Base-by-base conservation (phyloP, 306 rosid species). In the Urtica urens region DNA sequence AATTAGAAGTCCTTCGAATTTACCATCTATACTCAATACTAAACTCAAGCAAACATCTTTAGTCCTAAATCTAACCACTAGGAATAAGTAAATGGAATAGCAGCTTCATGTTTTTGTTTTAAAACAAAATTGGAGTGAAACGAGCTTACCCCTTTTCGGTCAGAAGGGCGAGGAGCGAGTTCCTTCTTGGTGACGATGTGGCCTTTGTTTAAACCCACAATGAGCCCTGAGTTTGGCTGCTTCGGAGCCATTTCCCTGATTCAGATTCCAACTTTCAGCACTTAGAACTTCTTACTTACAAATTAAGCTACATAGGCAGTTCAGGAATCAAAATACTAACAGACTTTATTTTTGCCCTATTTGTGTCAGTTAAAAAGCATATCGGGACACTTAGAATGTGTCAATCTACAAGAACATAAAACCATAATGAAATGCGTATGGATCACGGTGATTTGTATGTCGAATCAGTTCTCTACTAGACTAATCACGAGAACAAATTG, bases 181-280 rank as follows among this genome's bases (percentile, higher is more conserved):
- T 86, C 96, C 51, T 75, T 82, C 78, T 79, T 82, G 53, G 96
- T 86, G 46, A 83, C 81, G 0, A 86, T 24, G 24, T 86, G 92
- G 5, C 96, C 90, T 43, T 77, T 86, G 65, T 82, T 86, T 60
- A 82, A 54, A 4, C 96, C 96, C 13, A 86, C 96, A 31, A 75
- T 79, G 22, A 86, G 60, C 29, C 94, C 94, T 14, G 83, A 67
- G 41, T 63, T 72, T 9, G 96, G 94, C 65, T 63, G 90, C 18
- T 80, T 75, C 13, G 90, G 96, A 61, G 95, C 95, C 95, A 85
- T 85, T 31, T 64, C 57, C 65, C 93, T 78, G 65, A 25, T 22
- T 23, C 24, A 46, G 19, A n/a, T 28, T 11, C n/a, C 7, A 43
- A 35, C 40, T 35, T n/a, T n/a, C n/a, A n/a, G n/a, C n/a, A n/a